Percentiles rank a stretch among this genome's conserved stretches.
These are phyloP conservation scores for Carex pumila DNA, from an alignment of 176 grass and related monocot genomes.

Conservation along the genomic window DNA sequence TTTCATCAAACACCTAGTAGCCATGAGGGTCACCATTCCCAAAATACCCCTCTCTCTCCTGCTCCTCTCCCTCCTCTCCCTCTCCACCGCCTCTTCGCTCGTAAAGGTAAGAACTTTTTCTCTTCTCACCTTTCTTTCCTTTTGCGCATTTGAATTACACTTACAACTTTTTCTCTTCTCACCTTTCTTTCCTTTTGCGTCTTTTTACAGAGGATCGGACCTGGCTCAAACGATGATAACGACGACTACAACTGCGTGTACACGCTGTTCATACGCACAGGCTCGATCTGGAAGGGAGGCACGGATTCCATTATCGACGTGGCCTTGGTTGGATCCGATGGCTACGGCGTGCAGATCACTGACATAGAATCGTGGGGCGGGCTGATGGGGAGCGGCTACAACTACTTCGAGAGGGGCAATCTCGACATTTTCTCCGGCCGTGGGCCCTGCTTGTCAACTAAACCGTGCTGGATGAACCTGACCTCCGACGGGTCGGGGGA, in stretches of 20 bases:
- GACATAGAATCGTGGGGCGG: constrained; percentile 79
- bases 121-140: no score
- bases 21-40: background rate
- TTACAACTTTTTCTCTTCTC: background rate
- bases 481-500: constrained; percentile 56
- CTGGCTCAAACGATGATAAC: background rate
- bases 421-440: constrained; percentile 98
- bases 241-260: constrained; percentile 53
- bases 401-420: constrained; percentile 94
- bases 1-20: background rate
- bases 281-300: constrained; percentile 71
- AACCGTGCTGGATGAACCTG: constrained; percentile 58
- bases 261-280: constrained; percentile 82
- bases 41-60: constrained; percentile 13
- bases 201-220: constrained; percentile 7
- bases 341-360: constrained; percentile 41
- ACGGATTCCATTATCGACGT: constrained; percentile 77
- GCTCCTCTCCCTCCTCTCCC: background rate
- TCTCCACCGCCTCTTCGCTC: constrained; percentile 19
- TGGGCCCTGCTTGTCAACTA: constrained; percentile 50
- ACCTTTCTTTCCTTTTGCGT: background rate
- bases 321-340: constrained; percentile 31
- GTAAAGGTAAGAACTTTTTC: background rate
- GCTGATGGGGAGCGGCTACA: constrained; percentile 42
- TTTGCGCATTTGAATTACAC: background rate